phyloP scores from a whole-genome alignment of 148 eudicot species.

The Cornus kousa region DNA sequence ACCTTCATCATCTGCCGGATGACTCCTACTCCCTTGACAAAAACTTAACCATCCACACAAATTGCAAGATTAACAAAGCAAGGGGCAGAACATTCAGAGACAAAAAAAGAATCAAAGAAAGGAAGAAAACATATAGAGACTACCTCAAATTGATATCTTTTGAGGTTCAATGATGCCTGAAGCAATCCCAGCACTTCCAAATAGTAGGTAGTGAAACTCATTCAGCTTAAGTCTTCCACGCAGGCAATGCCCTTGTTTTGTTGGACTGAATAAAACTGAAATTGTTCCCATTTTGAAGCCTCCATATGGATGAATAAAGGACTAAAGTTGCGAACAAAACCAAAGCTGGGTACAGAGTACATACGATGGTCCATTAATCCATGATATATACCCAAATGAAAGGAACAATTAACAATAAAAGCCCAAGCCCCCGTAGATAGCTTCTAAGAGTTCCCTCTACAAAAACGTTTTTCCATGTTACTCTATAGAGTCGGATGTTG shows the following conservation, averaged over 20 bases:
- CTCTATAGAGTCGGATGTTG: slow-evolving; percentile 17
- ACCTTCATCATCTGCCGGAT: no score
- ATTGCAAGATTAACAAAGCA: not conserved
- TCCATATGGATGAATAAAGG: slow-evolving; percentile 21
- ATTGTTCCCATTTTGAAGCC: slow-evolving; percentile 17
- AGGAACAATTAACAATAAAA: slow-evolving; percentile 20
- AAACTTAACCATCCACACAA: no score
- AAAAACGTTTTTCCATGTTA: slow-evolving; percentile 18
- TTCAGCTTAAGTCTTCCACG: slow-evolving; percentile 9
- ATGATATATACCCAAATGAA: slow-evolving; percentile 14
- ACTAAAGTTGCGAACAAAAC: slow-evolving; percentile 12
- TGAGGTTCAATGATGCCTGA: not conserved
- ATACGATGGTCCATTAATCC: slow-evolving; percentile 20
- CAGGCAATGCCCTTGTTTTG: slow-evolving; percentile 13
- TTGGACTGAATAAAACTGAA: slow-evolving; percentile 6
- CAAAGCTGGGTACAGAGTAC: slow-evolving; percentile 15
- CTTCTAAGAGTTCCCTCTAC: slow-evolving; percentile 23
- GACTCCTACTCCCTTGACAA: no score
- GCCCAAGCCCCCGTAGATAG: slow-evolving; percentile 29
- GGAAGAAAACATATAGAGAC: not conserved
- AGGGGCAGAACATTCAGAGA: not conserved
- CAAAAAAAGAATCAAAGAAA: not conserved
- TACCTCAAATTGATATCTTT: slow-evolving; percentile 7
- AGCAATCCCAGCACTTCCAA: slow-evolving; percentile 5
- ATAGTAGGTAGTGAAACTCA: slow-evolving; percentile 5